Evolutionary conservation across 768 basidiomycete genomes (phyloP).

Genomic region (Mycena venus): DNA sequence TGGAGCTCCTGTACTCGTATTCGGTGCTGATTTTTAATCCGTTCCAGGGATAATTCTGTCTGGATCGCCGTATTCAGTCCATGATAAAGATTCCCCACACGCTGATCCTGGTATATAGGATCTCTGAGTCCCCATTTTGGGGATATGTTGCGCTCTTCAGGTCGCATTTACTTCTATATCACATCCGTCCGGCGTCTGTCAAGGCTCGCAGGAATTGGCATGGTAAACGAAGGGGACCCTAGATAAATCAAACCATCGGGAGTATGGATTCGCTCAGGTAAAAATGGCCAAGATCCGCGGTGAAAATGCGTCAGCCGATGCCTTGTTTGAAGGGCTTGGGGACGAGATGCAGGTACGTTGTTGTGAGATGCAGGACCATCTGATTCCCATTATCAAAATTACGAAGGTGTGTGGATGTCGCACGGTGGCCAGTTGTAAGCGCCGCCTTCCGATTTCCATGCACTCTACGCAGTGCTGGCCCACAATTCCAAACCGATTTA

Average conservation of each 20-base stretch:
- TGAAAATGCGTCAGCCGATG: slow-evolving; percentile 66
- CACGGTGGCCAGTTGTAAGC: slow-evolving; percentile 94
- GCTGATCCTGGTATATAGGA: slow-evolving; percentile 94
- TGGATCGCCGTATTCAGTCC: slow-evolving; percentile 98
- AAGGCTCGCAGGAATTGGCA: slow-evolving; percentile 83
- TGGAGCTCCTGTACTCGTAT: background rate
- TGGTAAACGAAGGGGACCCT: slow-evolving; percentile 90
- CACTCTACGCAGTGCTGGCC: slow-evolving; percentile 94
- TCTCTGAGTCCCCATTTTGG: slow-evolving; percentile 91
- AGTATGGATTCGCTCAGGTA: slow-evolving; percentile 94
- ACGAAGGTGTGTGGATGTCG: slow-evolving; percentile 98
- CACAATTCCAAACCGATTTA: slow-evolving; percentile 92
- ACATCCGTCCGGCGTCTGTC: background rate
- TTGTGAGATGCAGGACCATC: too few species aligned
- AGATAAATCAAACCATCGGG: slow-evolving; percentile 88
- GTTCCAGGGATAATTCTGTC: slow-evolving; percentile 90
- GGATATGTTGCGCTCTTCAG: slow-evolving; percentile 98
- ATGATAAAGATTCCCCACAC: slow-evolving; percentile 92
- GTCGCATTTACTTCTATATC: slow-evolving; percentile 55
- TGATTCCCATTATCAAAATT: background rate
- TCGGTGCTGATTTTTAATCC: background rate
- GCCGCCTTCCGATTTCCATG: slow-evolving; percentile 88
- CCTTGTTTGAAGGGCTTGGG: slow-evolving; percentile 89
- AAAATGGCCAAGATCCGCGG: slow-evolving; percentile 75
- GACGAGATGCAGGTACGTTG: slow-evolving; percentile 85